Percentiles rank a stretch among this genome's conserved stretches.
Conservation (phyloP, 331 rosid genomes). For the Quercus tomentella region DNA sequence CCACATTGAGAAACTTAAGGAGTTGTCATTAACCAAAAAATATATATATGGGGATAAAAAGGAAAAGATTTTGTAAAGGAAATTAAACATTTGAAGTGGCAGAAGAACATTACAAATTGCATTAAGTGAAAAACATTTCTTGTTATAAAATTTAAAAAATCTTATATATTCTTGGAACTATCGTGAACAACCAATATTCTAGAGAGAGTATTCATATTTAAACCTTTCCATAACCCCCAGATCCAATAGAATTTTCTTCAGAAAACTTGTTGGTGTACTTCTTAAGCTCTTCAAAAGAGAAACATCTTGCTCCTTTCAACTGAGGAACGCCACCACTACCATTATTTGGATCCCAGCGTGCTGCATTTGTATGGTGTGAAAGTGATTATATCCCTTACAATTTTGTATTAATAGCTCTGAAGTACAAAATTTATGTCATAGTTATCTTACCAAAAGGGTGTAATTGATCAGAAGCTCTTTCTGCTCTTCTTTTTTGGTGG, state of each 20-base stretch:
- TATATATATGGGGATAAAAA: not conserved
- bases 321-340: slow-evolving; percentile 49
- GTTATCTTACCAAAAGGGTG: slow-evolving; percentile 49
- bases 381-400: not conserved
- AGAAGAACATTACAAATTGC: not conserved
- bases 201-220: not conserved
- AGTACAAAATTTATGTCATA: not conserved
- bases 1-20: not conserved
- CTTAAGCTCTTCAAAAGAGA: not conserved
- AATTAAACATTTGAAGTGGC: not conserved
- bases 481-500: slow-evolving; percentile 46
- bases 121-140: not conserved
- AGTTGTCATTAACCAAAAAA: not conserved
- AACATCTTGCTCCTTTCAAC: not conserved
- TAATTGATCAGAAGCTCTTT: slow-evolving; percentile 24
- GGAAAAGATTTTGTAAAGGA: no score
- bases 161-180: not conserved
- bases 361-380: slow-evolving; percentile 28
- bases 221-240: slow-evolving; percentile 2
- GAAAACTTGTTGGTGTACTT: slow-evolving; percentile 7
- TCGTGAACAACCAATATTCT: not conserved
- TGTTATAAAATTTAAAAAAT: not conserved
- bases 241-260: not conserved
- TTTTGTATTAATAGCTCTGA: not conserved
- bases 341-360: slow-evolving; percentile 38